Conservation (phyloP, 176 grass and related monocot genomes). For the Zoysia japonica region DNA sequence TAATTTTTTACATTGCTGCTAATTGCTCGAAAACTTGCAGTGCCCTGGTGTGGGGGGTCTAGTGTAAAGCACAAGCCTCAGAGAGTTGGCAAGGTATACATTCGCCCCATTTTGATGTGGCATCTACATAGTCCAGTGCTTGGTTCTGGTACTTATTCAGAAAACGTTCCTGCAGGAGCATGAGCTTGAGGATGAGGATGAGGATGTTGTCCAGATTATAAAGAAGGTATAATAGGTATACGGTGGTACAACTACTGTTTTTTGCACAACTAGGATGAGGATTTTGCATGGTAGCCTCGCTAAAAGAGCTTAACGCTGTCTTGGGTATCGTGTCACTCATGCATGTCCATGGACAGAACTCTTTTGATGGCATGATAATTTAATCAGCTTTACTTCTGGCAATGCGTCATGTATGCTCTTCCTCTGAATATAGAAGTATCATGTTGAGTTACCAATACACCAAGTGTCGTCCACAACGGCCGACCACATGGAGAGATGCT, state of each 20-base stretch:
- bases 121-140: not conserved
- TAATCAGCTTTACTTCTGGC: not conserved
- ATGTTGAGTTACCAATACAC: slow-evolving; percentile 5
- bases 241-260: not conserved
- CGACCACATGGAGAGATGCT: slow-evolving; percentile 38
- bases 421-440: not conserved
- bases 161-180: slow-evolving; percentile 56
- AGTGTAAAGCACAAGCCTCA: slow-evolving; percentile 96
- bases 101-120: not conserved
- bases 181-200: slow-evolving; percentile 96
- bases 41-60: slow-evolving; percentile 94
- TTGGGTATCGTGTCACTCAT: slow-evolving; percentile 16
- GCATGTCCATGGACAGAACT: not conserved
- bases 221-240: slow-evolving; percentile 79
- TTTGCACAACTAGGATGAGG: slow-evolving; percentile 12
- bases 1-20: not conserved
- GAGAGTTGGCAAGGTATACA: slow-evolving; percentile 88
- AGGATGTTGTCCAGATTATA: slow-evolving; percentile 97
- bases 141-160: not conserved
- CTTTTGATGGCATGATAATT: slow-evolving; percentile 20
- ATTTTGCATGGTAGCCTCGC: slow-evolving; percentile 27
- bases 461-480: not conserved
- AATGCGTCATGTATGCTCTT: slow-evolving; percentile 14
- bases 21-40: slow-evolving; percentile 43
- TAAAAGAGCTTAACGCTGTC: not conserved